Evolutionary conservation across 2,329 filamentous ascomycete species (phyloP), one percentile per base, ranked within the genome.

Genomic region (Diatrype stigma): DNA sequence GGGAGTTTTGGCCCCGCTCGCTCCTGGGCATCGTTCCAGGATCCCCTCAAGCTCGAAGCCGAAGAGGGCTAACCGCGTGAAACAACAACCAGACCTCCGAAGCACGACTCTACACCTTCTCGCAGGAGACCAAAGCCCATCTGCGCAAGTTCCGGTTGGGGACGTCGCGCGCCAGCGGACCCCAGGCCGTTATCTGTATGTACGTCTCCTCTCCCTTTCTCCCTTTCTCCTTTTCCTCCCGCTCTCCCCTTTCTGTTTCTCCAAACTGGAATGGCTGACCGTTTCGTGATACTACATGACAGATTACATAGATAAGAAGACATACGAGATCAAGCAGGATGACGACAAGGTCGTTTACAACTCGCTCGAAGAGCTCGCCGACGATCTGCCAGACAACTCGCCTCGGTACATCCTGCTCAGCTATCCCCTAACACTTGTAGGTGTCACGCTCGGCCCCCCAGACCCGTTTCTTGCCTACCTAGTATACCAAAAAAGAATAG

Each of bases 131-230:
- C 44, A 94, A 87, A 73, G 85, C 91, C 59, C 86, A 92, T 66
- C 82, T 99, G 59, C 88, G 90, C 70, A 97, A 96, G 73, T 99
- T 99, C 75, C 89, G 94, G 47, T 80, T 99, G 26, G 84, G 87
- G 23, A 97, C 94, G 2, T 96, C 92, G 32, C 80, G 94, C 58
- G 85, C 90, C 48, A 93, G 87, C 67, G 85, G 87, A 45, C 87
- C 92, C 0, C 90, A 96, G 75, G 94, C 92, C 54, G 85, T 95
- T 56, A 96, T 99, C 61, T 97, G 94, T 97, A 88, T 72, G 86
- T 79, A 69, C 62, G 68, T 73, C 65, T 67, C 6, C 30, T 34
- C 30, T 34, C 30, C 14, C 14, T 14, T 7, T 14, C 7, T 14
- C 14, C 7, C 30, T 14, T 34, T 34, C 14, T 7, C 30, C 30